A percentile compares a stretch with the other conserved stretches of the same genome.
phyloP scores from a whole-genome alignment of 2,329 filamentous ascomycete species.

The Verticillium dahliae region DNA sequence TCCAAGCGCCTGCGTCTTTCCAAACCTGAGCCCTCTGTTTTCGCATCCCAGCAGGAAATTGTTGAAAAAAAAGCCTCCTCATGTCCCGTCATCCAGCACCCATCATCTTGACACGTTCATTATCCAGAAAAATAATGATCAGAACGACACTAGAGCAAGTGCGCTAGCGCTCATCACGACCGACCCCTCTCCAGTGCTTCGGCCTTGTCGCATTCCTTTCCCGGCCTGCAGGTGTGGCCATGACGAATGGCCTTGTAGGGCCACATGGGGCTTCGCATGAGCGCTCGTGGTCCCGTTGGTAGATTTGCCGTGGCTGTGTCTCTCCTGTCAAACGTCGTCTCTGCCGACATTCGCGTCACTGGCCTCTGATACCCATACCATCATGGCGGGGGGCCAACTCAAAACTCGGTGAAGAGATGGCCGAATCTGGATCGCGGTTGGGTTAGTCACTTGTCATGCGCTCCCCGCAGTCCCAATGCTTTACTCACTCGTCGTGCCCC shows the following conservation, averaged over 20 bases:
- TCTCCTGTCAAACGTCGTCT: neutral
- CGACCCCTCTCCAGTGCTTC: neutral
- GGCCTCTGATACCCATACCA: neutral
- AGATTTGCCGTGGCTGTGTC: neutral
- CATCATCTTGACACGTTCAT: neutral
- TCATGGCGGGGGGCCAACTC: slow-evolving; percentile 16
- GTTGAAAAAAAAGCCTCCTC: neutral
- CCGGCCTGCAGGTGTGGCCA: neutral
- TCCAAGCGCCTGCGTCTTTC: neutral
- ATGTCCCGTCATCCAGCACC: neutral
- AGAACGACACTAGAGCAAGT: neutral
- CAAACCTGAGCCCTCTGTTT: neutral
- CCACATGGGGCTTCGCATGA: neutral
- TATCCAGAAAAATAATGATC: neutral
- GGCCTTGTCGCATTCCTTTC: neutral
- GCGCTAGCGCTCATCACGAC: neutral
- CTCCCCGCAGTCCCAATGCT: neutral
- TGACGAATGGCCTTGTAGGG: neutral
- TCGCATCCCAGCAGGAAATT: neutral
- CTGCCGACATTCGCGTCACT: neutral
- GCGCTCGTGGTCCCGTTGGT: neutral
- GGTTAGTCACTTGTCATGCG: slow-evolving; percentile 1
- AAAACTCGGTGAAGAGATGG: slow-evolving; percentile 72
- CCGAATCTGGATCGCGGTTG: slow-evolving; percentile 49
- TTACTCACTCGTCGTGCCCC: slow-evolving; percentile 79